Evolutionary conservation across 2,329 filamentous ascomycete genomes (phyloP).

Genomic region (Polychaeton citri): DNA sequence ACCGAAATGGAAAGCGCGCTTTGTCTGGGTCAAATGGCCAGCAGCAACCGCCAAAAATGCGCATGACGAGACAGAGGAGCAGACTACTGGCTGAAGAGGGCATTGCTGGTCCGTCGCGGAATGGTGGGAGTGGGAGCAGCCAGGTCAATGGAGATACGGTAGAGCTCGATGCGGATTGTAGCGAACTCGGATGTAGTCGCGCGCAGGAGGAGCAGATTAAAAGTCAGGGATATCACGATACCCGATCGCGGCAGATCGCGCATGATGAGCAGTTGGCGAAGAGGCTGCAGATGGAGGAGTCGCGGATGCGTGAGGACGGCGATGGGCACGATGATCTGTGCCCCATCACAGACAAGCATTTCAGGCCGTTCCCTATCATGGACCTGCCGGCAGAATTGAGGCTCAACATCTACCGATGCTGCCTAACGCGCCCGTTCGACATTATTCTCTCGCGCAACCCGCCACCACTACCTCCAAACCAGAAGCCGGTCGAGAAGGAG

Average conservation of each 20-base stretch:
- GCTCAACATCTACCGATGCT: conserved; percentile 29
- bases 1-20: background rate
- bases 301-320: background rate
- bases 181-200: background rate
- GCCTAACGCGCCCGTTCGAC: conserved; percentile 19
- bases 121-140: background rate
- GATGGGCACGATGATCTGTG: background rate
- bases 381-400: conserved; percentile 33
- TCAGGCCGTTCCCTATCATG: conserved; percentile 25
- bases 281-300: background rate
- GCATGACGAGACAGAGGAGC: background rate
- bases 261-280: background rate
- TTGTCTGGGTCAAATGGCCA: background rate
- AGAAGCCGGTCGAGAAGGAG: background rate
- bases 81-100: background rate
- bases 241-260: background rate
- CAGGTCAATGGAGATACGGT: background rate
- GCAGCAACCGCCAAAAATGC: background rate
- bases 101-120: background rate
- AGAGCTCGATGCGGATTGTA: background rate
- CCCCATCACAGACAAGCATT: background rate
- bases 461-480: background rate
- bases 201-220: background rate
- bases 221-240: background rate
- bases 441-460: conserved; percentile 17